These are phyloP conservation scores for Lineolata rhizophorae DNA, from an alignment of 495 filamentous ascomycete genomes.

Conservation along the genomic window DNA sequence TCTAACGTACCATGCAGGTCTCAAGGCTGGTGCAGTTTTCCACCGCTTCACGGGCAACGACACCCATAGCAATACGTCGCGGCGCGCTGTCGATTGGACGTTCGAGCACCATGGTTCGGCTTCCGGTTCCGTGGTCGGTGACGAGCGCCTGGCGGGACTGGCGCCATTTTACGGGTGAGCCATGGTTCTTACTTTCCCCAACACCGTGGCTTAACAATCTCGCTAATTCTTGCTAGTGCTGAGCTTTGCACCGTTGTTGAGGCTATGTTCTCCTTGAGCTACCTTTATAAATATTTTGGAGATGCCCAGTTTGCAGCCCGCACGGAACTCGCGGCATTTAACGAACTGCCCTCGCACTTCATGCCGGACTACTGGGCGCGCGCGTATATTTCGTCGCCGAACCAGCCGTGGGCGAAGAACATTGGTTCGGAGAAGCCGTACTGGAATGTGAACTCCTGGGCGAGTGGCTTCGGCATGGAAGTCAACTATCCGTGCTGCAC, in stretches of 20 bases:
- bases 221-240: too few relatives aligned
- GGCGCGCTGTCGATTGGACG: conserved; percentile 24
- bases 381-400: conserved; percentile 35
- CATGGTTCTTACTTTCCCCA: conserved; percentile 1
- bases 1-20: too few relatives aligned
- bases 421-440: conserved; percentile 24
- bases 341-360: conserved; percentile 31
- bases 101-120: conserved; percentile 23
- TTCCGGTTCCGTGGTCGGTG: conserved; percentile 13
- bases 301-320: conserved; percentile 32
- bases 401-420: conserved; percentile 28
- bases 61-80: conserved; percentile 17
- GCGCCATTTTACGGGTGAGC: conserved; percentile 11
- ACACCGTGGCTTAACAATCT: not conserved
- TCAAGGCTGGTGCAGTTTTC: conserved; percentile 24
- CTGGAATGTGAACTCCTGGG: conserved; percentile 24
- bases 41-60: conserved; percentile 21
- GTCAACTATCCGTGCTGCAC: conserved; percentile 31
- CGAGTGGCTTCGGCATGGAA: conserved; percentile 25
- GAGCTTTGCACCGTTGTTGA: conserved; percentile 12
- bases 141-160: conserved; percentile 12
- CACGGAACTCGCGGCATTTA: conserved; percentile 35
- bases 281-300: conserved; percentile 20
- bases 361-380: conserved; percentile 38
- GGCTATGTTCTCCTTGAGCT: conserved; percentile 14